A percentile compares a stretch with the other conserved stretches of the same genome.
These are phyloP conservation scores for Botrytis deweyae DNA, from an alignment of 2,329 filamentous ascomycete species.

Conservation along the genomic window DNA sequence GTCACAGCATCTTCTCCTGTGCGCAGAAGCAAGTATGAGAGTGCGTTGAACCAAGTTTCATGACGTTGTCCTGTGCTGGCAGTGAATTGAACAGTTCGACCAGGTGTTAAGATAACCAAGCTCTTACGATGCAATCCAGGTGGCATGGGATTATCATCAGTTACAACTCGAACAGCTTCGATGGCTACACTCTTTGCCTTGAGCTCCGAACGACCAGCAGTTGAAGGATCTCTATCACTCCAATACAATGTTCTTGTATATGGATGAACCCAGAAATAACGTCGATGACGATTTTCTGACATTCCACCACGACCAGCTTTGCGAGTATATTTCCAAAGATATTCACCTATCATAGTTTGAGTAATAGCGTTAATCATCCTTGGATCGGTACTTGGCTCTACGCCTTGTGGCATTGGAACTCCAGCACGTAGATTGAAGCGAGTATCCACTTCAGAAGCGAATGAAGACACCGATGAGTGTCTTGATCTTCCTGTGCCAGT, in stretches of 20 bases:
- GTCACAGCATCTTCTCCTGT: constrained; percentile 61
- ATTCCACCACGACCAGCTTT: constrained; percentile 87
- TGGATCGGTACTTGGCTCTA: constrained; percentile 78
- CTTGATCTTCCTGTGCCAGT: constrained; percentile 49
- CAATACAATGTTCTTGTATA: constrained; percentile 97
- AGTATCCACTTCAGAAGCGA: constrained; percentile 88
- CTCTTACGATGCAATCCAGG: constrained; percentile 94
- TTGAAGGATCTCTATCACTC: constrained; percentile 85
- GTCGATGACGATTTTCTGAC: constrained; percentile 84
- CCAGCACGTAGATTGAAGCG: constrained; percentile 77
- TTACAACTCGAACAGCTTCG: constrained; percentile 83
- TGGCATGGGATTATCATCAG: constrained; percentile 92
- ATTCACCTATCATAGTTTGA: constrained; percentile 99
- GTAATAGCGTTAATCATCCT: constrained; percentile 99
- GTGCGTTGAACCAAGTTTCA: constrained; percentile 97
- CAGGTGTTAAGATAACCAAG: constrained; percentile 83
- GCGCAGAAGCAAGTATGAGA: constrained; percentile 86
- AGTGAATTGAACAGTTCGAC: constrained; percentile 88
- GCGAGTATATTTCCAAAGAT: constrained; percentile 97
- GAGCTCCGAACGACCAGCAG: constrained; percentile 72
- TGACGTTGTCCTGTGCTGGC: constrained; percentile 91
- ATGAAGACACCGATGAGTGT: constrained; percentile 89
- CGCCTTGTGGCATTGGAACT: constrained; percentile 54
- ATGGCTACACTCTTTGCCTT: constrained; percentile 88
- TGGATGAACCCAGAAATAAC: constrained; percentile 99